These are phyloP conservation scores for Neopestalotiopsis sp. DNA, from an alignment of 2,329 filamentous ascomycete genomes.

Conservation along the genomic window DNA sequence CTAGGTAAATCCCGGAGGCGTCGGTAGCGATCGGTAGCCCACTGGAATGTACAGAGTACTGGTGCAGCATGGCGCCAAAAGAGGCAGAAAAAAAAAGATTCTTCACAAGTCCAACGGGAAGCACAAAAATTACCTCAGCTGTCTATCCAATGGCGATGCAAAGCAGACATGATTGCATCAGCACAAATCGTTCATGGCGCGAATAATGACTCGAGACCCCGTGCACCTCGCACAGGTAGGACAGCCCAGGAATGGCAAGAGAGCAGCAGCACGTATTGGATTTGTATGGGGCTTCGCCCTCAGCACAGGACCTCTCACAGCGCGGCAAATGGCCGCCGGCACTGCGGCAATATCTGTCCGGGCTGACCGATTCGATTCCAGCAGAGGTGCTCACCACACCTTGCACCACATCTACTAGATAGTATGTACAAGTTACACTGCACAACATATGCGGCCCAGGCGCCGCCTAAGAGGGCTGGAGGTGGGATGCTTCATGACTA, in stretches of 20 bases:
- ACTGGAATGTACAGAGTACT: too few relatives aligned
- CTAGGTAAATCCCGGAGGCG: not conserved
- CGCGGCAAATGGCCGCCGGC: constrained; percentile 8
- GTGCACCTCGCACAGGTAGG: constrained; percentile 6
- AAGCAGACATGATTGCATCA: not conserved
- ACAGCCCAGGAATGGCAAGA: constrained; percentile 11
- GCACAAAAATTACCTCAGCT: constrained; percentile 12
- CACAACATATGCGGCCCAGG: not conserved
- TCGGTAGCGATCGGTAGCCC: not conserved
- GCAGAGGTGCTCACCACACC: not conserved
- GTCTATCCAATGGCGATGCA: not conserved
- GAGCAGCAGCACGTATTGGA: not conserved
- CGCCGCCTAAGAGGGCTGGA: not conserved
- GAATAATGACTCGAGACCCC: constrained; percentile 10
- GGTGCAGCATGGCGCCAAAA: constrained; percentile 9
- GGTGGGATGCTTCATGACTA: not conserved
- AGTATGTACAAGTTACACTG: not conserved
- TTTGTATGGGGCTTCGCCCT: not conserved
- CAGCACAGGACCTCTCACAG: not conserved
- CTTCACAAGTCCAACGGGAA: not conserved
- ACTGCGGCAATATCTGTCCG: constrained; percentile 11
- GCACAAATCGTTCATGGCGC: not conserved
- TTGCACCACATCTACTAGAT: not conserved
- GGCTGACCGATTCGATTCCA: constrained; percentile 6
- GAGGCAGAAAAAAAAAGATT: not conserved